Evolutionary conservation across 495 filamentous ascomycete species (phyloP).

Genomic region (Coniosporium apollinis): DNA sequence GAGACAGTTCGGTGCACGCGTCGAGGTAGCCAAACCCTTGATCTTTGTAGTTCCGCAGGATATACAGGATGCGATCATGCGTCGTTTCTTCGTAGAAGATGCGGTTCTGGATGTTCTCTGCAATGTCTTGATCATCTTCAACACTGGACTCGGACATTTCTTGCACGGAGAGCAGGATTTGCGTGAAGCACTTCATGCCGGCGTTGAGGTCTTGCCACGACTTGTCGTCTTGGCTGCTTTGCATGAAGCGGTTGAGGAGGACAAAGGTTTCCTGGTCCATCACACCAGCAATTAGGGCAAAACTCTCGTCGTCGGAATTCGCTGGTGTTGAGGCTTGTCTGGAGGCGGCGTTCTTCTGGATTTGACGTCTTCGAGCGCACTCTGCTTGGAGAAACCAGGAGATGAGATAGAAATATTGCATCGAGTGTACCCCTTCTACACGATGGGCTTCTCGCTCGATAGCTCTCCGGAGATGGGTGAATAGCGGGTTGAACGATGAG

Average conservation of each 20-base stretch:
- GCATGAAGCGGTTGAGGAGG: constrained; percentile 67
- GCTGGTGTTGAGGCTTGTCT: constrained; percentile 6
- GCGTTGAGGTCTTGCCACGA: constrained; percentile 74
- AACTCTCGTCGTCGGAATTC: constrained; percentile 52
- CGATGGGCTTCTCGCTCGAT: constrained; percentile 86
- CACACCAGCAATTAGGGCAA: constrained; percentile 71
- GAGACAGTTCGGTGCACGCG: constrained; percentile 74
- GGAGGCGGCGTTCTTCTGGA: constrained; percentile 21
- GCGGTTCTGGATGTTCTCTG: constrained; percentile 89
- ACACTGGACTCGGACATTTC: constrained; percentile 74
- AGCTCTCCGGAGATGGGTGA: constrained; percentile 67
- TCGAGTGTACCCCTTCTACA: constrained; percentile 44
- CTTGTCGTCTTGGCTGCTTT: constrained; percentile 60
- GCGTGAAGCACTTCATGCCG: constrained; percentile 78
- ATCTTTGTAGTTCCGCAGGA: constrained; percentile 70
- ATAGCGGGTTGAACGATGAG: constrained; percentile 88
- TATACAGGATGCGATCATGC: constrained; percentile 66
- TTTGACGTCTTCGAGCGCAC: constrained; percentile 47
- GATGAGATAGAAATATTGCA: constrained; percentile 84
- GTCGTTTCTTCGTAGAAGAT: constrained; percentile 97
- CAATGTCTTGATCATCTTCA: constrained; percentile 94
- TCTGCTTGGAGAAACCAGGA: constrained; percentile 93
- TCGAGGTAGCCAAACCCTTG: constrained; percentile 91
- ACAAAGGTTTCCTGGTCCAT: constrained; percentile 88
- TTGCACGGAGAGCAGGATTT: constrained; percentile 79